phyloP scores from a whole-genome alignment of 2,329 filamentous ascomycete species.

The Neofusicoccum cordaticola region DNA sequence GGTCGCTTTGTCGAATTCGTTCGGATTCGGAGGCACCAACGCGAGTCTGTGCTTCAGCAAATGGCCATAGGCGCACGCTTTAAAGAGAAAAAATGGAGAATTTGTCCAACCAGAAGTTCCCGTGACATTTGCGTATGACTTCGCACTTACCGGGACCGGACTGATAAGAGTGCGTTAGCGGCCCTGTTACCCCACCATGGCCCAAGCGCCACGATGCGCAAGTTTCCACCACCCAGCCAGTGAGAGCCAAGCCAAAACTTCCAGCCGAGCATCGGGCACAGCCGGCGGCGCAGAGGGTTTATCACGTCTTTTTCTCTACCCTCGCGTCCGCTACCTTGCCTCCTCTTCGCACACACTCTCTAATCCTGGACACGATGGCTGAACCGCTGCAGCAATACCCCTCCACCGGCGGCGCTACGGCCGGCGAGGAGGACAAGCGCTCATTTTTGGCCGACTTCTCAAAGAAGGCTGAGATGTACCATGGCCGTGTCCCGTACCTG shows the following conservation, averaged over 20 bases:
- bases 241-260: not conserved
- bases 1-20: constrained; percentile 87
- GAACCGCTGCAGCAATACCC: not conserved
- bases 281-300: not conserved
- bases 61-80: constrained; percentile 21
- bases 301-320: not conserved
- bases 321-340: not conserved
- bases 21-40: constrained; percentile 97
- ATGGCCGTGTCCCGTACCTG: constrained; percentile 54
- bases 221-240: not conserved
- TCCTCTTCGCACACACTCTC: not conserved
- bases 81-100: not conserved
- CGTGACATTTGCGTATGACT: constrained; percentile 13
- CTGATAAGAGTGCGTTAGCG: constrained; percentile 13
- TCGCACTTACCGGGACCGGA: constrained; percentile 8
- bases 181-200: constrained; percentile 14
- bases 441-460: constrained; percentile 20
- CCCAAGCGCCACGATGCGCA: constrained; percentile 1
- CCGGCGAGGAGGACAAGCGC: not conserved
- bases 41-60: constrained; percentile 77
- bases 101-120: not conserved
- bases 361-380: not conserved
- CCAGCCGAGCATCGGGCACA: not conserved
- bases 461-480: constrained; percentile 25
- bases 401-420: not conserved